These are phyloP conservation scores for Fusarium continuum DNA, from an alignment of 2,329 filamentous ascomycete genomes.

Conservation along the genomic window DNA sequence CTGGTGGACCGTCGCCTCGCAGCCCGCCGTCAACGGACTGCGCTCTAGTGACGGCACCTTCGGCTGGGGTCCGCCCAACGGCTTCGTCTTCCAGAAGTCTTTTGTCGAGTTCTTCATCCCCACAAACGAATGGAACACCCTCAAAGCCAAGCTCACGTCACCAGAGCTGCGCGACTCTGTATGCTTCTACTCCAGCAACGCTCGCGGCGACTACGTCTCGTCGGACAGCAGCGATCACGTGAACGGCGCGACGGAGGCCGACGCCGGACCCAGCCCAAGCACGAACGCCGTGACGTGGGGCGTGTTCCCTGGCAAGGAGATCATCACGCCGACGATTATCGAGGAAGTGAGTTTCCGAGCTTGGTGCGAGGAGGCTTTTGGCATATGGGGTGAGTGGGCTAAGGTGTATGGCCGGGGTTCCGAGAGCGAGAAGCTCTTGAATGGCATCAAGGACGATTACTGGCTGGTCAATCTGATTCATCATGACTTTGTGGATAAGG, in stretches of 20 bases:
- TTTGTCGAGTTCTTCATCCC: conserved; percentile 98
- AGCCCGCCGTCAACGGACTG: conserved; percentile 90
- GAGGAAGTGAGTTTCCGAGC: conserved; percentile 93
- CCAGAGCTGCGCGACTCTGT: conserved; percentile 71
- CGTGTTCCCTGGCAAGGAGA: conserved; percentile 94
- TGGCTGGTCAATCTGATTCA: conserved; percentile 95
- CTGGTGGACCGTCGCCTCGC: conserved; percentile 97
- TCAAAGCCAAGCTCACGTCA: conserved; percentile 70
- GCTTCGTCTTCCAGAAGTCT: conserved; percentile 97
- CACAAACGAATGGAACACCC: conserved; percentile 71
- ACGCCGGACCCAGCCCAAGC: conserved; percentile 54
- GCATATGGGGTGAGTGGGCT: conserved; percentile 94
- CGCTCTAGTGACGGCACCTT: conserved; percentile 80
- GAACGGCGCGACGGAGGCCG: conserved; percentile 42
- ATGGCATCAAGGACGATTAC: conserved; percentile 71
- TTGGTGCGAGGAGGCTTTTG: conserved; percentile 96
- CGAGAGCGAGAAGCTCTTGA: conserved; percentile 75
- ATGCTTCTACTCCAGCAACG: conserved; percentile 89
- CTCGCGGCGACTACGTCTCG: conserved; percentile 78
- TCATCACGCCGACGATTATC: conserved; percentile 95
- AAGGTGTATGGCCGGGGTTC: conserved; percentile 82
- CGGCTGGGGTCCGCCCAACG: conserved; percentile 91
- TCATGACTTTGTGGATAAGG: conserved; percentile 76
- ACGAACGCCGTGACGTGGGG: conserved; percentile 98
- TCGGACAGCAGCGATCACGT: conserved; percentile 62